Percentiles rank a stretch among this genome's conserved stretches.
phyloP scores from a whole-genome alignment of 371 early-diverging fungal species.

The Actinomortierella ambigua region DNA sequence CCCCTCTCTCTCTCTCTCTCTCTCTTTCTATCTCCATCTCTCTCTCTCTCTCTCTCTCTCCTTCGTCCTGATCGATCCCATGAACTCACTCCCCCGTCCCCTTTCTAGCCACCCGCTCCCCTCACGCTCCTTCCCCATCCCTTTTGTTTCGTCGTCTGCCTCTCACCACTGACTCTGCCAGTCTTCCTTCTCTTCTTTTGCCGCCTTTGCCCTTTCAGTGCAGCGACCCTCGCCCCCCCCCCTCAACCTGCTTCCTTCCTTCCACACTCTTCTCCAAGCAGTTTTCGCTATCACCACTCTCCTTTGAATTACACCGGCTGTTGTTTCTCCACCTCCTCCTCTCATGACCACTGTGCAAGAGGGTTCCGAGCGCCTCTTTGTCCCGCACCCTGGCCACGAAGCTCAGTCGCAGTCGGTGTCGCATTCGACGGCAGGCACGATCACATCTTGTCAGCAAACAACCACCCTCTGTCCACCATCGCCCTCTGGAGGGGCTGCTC shows the following conservation, averaged over 20 bases:
- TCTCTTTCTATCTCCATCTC: not conserved
- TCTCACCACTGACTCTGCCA: not conserved
- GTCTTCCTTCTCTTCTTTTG: not conserved
- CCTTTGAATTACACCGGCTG: too few species aligned
- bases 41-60: not conserved
- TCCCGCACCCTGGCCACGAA: too few species aligned
- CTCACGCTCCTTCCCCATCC: not conserved
- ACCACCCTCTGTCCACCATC: too few species aligned
- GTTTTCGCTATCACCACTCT: too few species aligned
- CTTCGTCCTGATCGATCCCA: not conserved
- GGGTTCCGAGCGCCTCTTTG: too few species aligned
- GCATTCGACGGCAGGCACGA: too few species aligned
- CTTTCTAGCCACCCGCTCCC: not conserved
- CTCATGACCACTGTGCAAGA: too few species aligned
- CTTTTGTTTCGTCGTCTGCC: not conserved
- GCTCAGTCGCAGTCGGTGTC: too few species aligned
- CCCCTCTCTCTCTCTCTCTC: not conserved
- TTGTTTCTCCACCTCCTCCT: too few species aligned
- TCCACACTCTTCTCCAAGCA: not conserved
- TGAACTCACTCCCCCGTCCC: not conserved
- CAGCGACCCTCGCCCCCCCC: not conserved
- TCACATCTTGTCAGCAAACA: too few species aligned
- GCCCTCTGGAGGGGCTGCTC: too few species aligned
- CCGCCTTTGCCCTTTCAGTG: not conserved
- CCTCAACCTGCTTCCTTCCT: not conserved